phyloP scores from a whole-genome alignment of 345 rosid genomes.

The Moricandia arvensis region DNA sequence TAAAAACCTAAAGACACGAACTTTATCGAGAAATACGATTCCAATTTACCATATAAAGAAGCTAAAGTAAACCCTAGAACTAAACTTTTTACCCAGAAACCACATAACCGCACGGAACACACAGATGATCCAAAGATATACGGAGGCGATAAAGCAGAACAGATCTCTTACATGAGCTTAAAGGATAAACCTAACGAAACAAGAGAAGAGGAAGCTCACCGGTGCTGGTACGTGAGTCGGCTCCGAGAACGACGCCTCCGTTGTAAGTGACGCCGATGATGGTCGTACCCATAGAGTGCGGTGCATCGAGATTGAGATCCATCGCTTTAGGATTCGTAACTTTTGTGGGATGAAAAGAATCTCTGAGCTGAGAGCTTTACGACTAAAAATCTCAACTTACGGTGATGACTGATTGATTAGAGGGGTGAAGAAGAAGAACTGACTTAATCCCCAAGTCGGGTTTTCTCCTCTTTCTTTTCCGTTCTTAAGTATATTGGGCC shows the following conservation, averaged over 20 bases:
- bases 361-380: not conserved
- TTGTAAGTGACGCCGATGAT: slow-evolving; percentile 96
- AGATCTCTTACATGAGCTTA: not conserved
- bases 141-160: not conserved
- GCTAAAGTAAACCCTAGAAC: not conserved
- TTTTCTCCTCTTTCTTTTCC: not conserved
- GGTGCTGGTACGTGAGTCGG: slow-evolving; percentile 98
- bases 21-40: not conserved
- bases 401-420: not conserved
- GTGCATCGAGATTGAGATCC: slow-evolving; percentile 50
- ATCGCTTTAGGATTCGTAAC: slow-evolving; percentile 4
- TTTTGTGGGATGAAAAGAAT: slow-evolving; percentile 1
- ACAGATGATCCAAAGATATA: too few relatives aligned
- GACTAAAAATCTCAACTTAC: not conserved
- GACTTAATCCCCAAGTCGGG: slow-evolving; percentile 39
- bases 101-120: too few relatives aligned
- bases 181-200: not conserved
- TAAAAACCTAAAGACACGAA: not conserved
- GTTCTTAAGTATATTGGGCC: not conserved
- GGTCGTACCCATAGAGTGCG: slow-evolving; percentile 98
- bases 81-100: not conserved
- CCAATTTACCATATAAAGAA: not conserved
- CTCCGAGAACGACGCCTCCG: slow-evolving; percentile 98
- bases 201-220: slow-evolving; percentile 45
- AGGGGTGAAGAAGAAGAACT: slow-evolving; percentile 17